Conservation (phyloP, 306 rosid genomes). For the Pterocarpus santalinus region DNA sequence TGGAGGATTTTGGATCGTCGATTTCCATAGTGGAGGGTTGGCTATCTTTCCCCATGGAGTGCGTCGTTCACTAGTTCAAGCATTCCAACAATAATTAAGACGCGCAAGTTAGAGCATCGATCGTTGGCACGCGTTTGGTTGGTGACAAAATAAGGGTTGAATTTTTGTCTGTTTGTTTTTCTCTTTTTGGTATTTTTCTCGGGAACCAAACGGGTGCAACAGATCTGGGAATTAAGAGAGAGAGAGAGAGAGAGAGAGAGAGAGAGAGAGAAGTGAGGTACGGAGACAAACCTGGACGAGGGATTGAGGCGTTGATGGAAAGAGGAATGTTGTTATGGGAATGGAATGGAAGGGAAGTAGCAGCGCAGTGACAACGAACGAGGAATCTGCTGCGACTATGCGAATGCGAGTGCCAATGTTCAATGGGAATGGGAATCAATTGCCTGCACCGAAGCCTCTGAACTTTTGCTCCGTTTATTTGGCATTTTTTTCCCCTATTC, state of each 20-base stretch:
- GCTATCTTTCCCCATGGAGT: constrained; percentile 52
- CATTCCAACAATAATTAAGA: background rate
- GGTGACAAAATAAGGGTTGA: background rate
- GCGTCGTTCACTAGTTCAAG: background rate
- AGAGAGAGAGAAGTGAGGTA: background rate
- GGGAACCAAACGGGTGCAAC: background rate
- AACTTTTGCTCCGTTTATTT: too few species aligned
- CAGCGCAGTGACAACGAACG: too few species aligned
- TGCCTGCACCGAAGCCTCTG: too few species aligned
- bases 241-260: background rate
- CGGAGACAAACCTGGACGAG: too few species aligned
- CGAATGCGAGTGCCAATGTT: too few species aligned
- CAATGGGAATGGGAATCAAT: too few species aligned
- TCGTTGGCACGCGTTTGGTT: background rate
- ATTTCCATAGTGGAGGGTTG: constrained; percentile 66
- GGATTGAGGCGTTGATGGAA: too few species aligned
- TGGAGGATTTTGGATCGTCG: constrained; percentile 58
- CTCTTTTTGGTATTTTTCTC: background rate
- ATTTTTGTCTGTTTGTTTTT: background rate
- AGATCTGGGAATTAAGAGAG: background rate
- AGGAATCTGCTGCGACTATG: too few species aligned
- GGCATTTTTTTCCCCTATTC: too few species aligned
- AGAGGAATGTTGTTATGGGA: too few species aligned
- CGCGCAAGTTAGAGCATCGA: background rate
- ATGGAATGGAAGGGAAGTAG: too few species aligned